Evolutionary conservation across 2,329 filamentous ascomycete genomes (phyloP), one percentile per base, ranked within the genome.

Genomic region (Ploettnerulaceae sp.): DNA sequence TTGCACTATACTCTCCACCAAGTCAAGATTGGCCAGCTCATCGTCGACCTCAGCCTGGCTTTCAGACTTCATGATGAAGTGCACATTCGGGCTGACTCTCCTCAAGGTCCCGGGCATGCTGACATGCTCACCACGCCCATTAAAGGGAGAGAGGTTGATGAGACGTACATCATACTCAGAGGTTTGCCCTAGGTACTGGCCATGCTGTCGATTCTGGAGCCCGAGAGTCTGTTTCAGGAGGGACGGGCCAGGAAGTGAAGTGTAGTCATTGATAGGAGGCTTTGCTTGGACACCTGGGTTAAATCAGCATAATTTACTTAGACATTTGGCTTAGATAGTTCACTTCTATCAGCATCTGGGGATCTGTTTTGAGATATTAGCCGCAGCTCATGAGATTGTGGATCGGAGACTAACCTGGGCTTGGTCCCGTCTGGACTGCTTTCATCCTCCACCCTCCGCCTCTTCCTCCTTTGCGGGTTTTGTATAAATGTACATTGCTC

Each of bases 151-250:
- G 20, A 90, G 75, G 58, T 86, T 86, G 66, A 90, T 86, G 48
- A 91, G 73, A 15, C 82, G 81, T n/a, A 84, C 82, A 63, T 91
- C 86, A 62, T 89, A 86, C 57, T 89, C 84, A 33, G 85, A 88
- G 35, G 85, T 90, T 49, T 84, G 78, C 18, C 86, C 86, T 55
- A 91, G 84, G 61, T 89, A 87, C 64, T 87, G 83, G 67, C 84
- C 86, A 66, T 84, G 86, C 50, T 84, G 80, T 63, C 86, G 81
- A 59, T n/a, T n/a, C n/a, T n/a, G n/a, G n/a, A n/a, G n/a, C n/a
- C n/a, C n/a, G n/a, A n/a, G n/a, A n/a, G n/a, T n/a, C n/a, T 79
- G 74, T 65, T 81, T 81, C 46, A 85, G 72, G 56, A 83, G 71
- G 46, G 77, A 80, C 38, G 76, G 75, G 24, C 77, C 78, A 49